Conservation (phyloP, 768 basidiomycete genomes). For the Strobilomyces dryophilus region DNA sequence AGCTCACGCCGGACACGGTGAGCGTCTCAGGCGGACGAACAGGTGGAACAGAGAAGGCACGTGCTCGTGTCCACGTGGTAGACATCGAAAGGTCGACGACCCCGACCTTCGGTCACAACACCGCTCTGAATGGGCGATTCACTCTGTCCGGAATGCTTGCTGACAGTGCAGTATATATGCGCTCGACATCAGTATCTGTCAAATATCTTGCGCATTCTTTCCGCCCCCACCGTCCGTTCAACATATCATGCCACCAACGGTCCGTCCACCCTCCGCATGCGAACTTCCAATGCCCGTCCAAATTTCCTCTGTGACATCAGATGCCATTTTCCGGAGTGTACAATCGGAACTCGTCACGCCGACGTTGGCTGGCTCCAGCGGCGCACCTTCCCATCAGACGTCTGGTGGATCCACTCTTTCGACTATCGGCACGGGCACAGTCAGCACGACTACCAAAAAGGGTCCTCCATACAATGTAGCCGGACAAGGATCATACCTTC, state of each 20-base stretch:
- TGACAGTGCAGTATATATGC: too few species aligned
- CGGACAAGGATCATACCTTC: conserved; percentile 8
- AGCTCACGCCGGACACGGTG: too few species aligned
- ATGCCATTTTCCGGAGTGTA: conserved; percentile 30
- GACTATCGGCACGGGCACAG: too few species aligned
- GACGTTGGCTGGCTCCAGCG: conserved; percentile 15
- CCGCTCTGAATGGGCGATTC: too few species aligned
- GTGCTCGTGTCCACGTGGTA: conserved; percentile 10
- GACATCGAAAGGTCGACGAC: conserved; percentile 11
- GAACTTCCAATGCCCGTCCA: conserved; percentile 24
- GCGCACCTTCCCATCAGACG: too few species aligned
- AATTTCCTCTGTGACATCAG: conserved; percentile 28
- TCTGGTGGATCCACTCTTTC: too few species aligned
- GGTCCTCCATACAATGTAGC: neutral
- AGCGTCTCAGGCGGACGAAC: conserved; percentile 18
- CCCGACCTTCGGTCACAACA: too few species aligned
- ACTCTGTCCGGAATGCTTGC: too few species aligned
- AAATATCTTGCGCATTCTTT: conserved; percentile 16
- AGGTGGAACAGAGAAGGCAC: conserved; percentile 24
- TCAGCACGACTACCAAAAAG: conserved; percentile 5
- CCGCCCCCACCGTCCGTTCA: conserved; percentile 24
- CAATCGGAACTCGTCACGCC: conserved; percentile 27
- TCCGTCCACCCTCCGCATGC: conserved; percentile 29
- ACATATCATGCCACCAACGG: conserved; percentile 20
- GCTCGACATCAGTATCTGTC: conserved; percentile 11